Base-by-base conservation (phyloP, 768 basidiomycete species). In the Tricholoma hemisulphureum region DNA sequence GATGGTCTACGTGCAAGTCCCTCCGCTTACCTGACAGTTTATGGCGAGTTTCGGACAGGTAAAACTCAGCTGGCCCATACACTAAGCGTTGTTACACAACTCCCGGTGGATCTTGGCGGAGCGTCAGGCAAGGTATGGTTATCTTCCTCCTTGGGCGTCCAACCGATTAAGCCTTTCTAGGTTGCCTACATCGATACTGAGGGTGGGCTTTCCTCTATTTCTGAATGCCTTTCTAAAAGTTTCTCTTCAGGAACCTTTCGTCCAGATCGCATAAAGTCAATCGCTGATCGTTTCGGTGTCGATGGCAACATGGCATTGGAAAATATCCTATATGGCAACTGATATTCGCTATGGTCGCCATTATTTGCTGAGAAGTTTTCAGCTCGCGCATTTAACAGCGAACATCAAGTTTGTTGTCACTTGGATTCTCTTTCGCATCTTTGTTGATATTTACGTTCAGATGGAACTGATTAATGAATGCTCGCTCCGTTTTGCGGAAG, bases 21-120 rank as follows among this genome's bases (percentile, higher is more conserved):
- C 9, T 14, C 52, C 55, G 53, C 55, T 37, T 55, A 7, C 6
- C 39, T 21, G 24, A 14, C 58, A 93, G 95, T 98, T 2, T 98
- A 94, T 66, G 95, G 96, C 45, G 95, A 98, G 72, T 98, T 91
- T 72, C 84, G 95, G 29, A 98, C 96, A 0, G 95, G 95, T 28
- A 95, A 96, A 74, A 97, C 95, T 5, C 96, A 98, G 69, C 78
- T 96, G 51, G 93, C 93, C 23, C 96, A 97, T 72, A 98, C 95
- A 11, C 89, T 97, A 82, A 93, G 91, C 65, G 92, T 98, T 6
- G 77, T 95, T 4, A 74, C 93, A 4, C 95, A 98, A 67, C 82
- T 98, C 45, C 95, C 95, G 26, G 77, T 84, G 2, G 94, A 96
- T 51, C 81, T 95, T 65, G 95, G 94, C 6, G 95, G 95, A 6